A percentile compares a stretch with the other conserved stretches of the same genome.
Evolutionary conservation across 768 basidiomycete genomes (phyloP).

Genomic region (Amanita molliuscula): DNA sequence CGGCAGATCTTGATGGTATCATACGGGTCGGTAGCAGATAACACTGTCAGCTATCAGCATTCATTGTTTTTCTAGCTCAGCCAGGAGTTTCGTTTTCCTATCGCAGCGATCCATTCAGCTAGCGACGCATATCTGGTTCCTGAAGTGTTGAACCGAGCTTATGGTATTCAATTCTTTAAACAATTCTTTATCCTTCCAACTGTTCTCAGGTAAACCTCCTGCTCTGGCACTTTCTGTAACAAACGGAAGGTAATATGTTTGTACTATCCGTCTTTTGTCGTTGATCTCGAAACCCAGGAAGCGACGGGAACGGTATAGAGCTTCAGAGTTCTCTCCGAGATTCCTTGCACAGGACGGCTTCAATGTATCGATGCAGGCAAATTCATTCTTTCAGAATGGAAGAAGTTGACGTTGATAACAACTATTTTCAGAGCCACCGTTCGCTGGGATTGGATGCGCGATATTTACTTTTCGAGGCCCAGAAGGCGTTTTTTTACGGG

Average conservation of each 20-base stretch:
- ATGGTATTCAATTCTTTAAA: conserved; percentile 24
- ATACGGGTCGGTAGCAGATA: conserved; percentile 42
- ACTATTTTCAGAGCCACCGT: conserved; percentile 47
- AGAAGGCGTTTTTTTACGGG: conserved; percentile 76
- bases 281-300: conserved; percentile 26
- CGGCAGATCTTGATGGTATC: conserved; percentile 62
- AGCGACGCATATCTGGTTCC: conserved; percentile 80
- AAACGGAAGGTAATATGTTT: conserved; percentile 20
- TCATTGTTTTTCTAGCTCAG: conserved; percentile 38
- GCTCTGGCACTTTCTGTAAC: conserved; percentile 72
- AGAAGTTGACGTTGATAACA: neutral
- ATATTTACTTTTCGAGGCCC: conserved; percentile 74
- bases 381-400: neutral
- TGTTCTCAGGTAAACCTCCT: conserved; percentile 46
- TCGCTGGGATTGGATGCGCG: conserved; percentile 51
- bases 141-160: conserved; percentile 59
- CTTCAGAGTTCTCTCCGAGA: conserved; percentile 71
- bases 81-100: conserved; percentile 77
- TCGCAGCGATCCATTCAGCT: conserved; percentile 73
- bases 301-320: conserved; percentile 76
- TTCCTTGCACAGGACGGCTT: conserved; percentile 62
- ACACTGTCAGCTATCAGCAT: neutral
- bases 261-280: neutral
- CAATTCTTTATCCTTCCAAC: neutral
- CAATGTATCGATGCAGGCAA: conserved; percentile 66